Evolutionary conservation across 148 eudicot genomes (phyloP), one percentile per base, ranked within the genome.

Genomic region (Amaranthus palmeri): DNA sequence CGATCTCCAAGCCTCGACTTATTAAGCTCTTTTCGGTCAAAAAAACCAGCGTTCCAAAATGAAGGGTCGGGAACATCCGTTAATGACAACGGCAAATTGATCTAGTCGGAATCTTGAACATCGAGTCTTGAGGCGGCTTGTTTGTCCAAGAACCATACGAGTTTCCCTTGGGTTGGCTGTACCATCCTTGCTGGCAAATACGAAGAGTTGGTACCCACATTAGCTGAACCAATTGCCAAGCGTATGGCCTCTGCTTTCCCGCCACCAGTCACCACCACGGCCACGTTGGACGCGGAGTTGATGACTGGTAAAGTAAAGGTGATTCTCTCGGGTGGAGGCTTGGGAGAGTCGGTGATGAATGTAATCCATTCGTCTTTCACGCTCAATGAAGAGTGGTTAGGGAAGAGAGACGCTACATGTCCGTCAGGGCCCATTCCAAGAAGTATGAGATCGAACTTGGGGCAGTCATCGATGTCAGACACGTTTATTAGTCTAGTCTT

Each of bases 371-470:
- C 90, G 8, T 88, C 79, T 52, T 81, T 82, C 69, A 83, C 84
- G 7, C 75, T 75, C 41, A 90, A 82, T 1, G 80, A 84, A 0
- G 88, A n/a, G 85, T 90, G 95, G 53, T 82, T 77, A 15, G 98
- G 98, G 69, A 93, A 93, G 8, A 93, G 81, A 9, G 98, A 93
- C 0, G 98, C 98, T 44, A 93, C 84, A 49, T 90, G 98, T n/a
- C 98, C 98, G 61, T 93, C 97, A 0, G 91, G 81, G 4, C 98
- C 97, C 97, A 91, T 83, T 5, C 87, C 97, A 4, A 91, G 96
- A 78, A 93, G 86, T 70, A 91, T 76, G 67, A 93, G 92, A 78
- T 93, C 98, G 45, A 91, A 91, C 77, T 91, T 93, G 45, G 97
- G 97, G 77, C 97, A 91, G 81, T 93, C 98, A 44, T 78, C 78